Evolutionary conservation across 495 filamentous ascomycete species (phyloP), one percentile per base, ranked within the genome.

Genomic region (Neurospora sp.): DNA sequence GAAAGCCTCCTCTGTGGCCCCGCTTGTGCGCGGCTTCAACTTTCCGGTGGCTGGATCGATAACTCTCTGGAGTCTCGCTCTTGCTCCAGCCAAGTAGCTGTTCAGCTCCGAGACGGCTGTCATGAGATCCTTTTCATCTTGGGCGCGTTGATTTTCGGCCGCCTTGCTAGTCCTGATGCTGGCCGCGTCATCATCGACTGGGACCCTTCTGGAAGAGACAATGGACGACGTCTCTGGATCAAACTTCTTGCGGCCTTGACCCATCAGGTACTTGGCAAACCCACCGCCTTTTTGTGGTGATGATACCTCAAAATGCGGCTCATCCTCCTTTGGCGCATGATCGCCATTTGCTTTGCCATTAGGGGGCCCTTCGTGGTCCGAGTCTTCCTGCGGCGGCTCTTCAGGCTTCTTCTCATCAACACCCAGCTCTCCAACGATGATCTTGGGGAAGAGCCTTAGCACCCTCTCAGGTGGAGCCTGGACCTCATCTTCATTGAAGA

Each of bases 391-490:
- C 11, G 78, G 73, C 11, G 78, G 76, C 12, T 83, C 82, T 44
- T 84, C 80, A 10, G 68, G 72, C 35, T 73, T 59, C 5, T 83
- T 81, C 71, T 84, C 86, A 14, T 71, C 83, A 71, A 73, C 78
- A 72, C 76, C 84, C 1, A 96, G 82, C 18, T 94, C 89, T 1
- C 96, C 96, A 5, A 94, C 92, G 72, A 99, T 94, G 22, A 89
- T 84, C 73, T 82, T 90, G 9, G 96, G 96, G 76, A 93, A 99
- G 10, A 98, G 81, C 69, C 87, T 88, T 73, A 99, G 91, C 1
- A 98, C 95, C 72, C 91, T 87, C 80, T 96, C 93, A 2, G 96
- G 95, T 10, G 96, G 92, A 0, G 96, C 94, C 69, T 92, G 88
- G 3, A 97, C 91, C 31, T 94, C 90, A 14, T 86, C 86, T 74